phyloP scores from a whole-genome alignment of 345 rosid species.

The Populus alba region DNA sequence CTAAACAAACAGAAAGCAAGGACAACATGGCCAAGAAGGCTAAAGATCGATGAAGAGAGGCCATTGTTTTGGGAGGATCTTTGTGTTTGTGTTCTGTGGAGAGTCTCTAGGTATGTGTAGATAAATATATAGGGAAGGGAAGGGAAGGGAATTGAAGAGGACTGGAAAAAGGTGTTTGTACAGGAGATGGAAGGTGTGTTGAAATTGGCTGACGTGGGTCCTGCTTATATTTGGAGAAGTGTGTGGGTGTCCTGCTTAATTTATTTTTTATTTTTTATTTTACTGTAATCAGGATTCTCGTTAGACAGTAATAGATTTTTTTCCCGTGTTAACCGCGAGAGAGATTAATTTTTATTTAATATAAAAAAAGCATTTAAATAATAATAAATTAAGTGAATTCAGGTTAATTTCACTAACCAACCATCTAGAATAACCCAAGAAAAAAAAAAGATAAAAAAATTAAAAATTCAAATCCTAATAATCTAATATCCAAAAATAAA shows the following conservation, averaged over 20 bases:
- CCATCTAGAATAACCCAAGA: too few relatives aligned
- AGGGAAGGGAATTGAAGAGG: background rate
- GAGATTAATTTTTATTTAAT: too few relatives aligned
- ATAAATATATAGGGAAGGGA: background rate
- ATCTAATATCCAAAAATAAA: too few relatives aligned
- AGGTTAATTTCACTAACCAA: too few relatives aligned
- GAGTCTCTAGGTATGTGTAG: background rate
- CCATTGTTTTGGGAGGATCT: background rate
- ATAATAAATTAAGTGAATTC: too few relatives aligned
- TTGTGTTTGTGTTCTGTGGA: background rate
- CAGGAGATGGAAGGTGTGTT: background rate
- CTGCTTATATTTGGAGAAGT: background rate
- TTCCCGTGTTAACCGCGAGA: too few relatives aligned
- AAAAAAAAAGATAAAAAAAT: too few relatives aligned
- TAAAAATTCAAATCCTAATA: too few relatives aligned
- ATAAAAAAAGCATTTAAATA: too few relatives aligned
- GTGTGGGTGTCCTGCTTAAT: background rate
- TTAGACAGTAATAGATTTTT: background rate
- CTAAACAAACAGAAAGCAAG: slow-evolving; percentile 17
- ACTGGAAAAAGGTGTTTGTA: background rate
- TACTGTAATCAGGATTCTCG: background rate
- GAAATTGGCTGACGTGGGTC: slow-evolving; percentile 4
- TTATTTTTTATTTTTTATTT: background rate
- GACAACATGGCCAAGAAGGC: background rate
- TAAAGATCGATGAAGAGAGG: background rate